These are phyloP conservation scores for Pseudogymnoascus sp. DNA, from an alignment of 2,329 filamentous ascomycete genomes.

Conservation along the genomic window DNA sequence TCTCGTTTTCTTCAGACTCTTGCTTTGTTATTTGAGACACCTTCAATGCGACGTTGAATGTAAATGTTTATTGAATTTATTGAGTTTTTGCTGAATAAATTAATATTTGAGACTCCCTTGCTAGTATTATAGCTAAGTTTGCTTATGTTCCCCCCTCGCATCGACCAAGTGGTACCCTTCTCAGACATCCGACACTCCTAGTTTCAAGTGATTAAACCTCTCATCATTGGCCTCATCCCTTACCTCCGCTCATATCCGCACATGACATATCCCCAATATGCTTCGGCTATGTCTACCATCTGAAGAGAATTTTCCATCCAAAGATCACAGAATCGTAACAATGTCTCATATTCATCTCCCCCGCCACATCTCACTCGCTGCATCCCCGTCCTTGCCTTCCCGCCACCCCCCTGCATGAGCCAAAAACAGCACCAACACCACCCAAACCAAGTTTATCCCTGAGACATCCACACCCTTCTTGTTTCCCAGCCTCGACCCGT, in stretches of 20 bases:
- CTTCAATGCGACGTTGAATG: not conserved
- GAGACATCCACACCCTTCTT: constrained; percentile 6
- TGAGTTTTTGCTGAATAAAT: not conserved
- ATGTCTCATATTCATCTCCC: not conserved
- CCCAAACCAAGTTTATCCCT: constrained; percentile 9
- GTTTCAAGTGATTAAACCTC: not conserved
- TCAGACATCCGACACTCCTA: not conserved
- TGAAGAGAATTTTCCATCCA: not conserved
- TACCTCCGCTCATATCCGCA: not conserved
- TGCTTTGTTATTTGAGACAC: not conserved
- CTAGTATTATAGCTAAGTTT: not conserved
- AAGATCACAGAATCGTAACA: not conserved
- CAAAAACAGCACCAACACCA: constrained; percentile 2
- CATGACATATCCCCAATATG: constrained; percentile 1
- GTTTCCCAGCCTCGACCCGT: constrained; percentile 6
- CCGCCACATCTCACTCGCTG: not conserved
- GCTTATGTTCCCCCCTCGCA: not conserved
- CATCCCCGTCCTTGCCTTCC: constrained; percentile 2
- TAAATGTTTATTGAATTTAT: not conserved
- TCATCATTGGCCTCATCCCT: not conserved
- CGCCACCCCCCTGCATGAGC: not conserved
- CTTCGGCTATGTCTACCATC: not conserved
- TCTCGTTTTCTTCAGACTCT: not conserved
- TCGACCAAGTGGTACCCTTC: not conserved
- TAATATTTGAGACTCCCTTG: not conserved